Base-by-base conservation (phyloP, 495 filamentous ascomycete genomes). In the Penicillium simplicissimum region DNA sequence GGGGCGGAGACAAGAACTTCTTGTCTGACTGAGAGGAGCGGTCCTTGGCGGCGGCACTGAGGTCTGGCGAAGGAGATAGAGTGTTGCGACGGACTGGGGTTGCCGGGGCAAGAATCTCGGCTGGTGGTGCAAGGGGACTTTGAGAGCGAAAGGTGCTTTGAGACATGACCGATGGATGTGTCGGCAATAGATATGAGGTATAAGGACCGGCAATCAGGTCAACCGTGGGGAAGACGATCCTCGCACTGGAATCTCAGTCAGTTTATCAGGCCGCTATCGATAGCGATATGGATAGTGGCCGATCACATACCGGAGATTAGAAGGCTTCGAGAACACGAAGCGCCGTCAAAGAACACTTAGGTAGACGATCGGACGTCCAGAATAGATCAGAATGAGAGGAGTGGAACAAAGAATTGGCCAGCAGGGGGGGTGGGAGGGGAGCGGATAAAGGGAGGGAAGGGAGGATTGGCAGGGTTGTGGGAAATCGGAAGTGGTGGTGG, bases 21-120 rank as follows among this genome's bases (percentile, higher is more conserved):
- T 74, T 68, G 48, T 76, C 68, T 56, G 73, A 70, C 48, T 72
- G 67, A 37, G 68, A 72, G 21, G 71, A 67, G 37, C 69, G 69
- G 33, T 58, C 70, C 49, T 65, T 69, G 52, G 66, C 64, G 25
- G 62, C 65, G 21, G 61, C 67, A 55, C 72, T 76, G 37, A 76
- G 64, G 21, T 77, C 76, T 57, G 79, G 76, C 6, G 79, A 80
- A 23, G 77, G 73, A 23, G 79, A 81, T 14, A 79, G 63, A 51
- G 64, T 76, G 21, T 70, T 59, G n/a, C 77, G 71, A 38, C 68
- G 70, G 34, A 62, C 57, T 55, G 77, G 74, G 34, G 74, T 79
- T 51, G 70, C 67, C 11, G 77, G 77, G 36, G 66, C 72, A 34
- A 71, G 52, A 25, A 81, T 76, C 61, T 79, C 79, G 14, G 68